Percentiles rank a stretch among this genome's conserved stretches.
phyloP scores from a whole-genome alignment of 78 protist genomes.

The Creolimax fragrantissima region DNA sequence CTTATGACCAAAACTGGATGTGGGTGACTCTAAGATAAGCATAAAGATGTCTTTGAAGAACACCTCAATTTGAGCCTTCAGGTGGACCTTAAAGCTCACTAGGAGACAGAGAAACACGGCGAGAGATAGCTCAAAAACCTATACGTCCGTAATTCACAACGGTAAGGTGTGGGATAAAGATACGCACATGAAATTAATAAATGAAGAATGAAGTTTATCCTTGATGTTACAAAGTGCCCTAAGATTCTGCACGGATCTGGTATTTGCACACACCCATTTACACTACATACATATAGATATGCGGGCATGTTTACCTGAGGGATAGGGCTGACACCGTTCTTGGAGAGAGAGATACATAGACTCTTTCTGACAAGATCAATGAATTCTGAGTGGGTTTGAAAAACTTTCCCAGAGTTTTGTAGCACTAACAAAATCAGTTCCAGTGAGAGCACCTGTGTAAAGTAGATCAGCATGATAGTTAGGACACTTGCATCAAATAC shows the following conservation, averaged over 20 bases:
- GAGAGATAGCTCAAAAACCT: constrained; percentile 52
- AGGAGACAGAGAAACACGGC: constrained; percentile 53
- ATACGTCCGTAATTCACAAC: too few species aligned
- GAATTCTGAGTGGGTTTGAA: constrained; percentile 16
- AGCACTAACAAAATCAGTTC: constrained; percentile 35
- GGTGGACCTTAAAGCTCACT: constrained; percentile 52
- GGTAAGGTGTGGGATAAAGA: not conserved
- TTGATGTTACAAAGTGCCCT: too few species aligned
- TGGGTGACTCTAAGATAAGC: constrained; percentile 64
- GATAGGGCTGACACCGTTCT: constrained; percentile 50
- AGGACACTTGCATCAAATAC: too few species aligned
- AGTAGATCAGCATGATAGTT: too few species aligned
- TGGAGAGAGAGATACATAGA: constrained; percentile 44
- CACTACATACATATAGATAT: not conserved
- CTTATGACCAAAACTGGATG: constrained; percentile 71
- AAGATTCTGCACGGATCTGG: too few species aligned
- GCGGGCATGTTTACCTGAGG: not conserved
- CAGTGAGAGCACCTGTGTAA: constrained; percentile 42
- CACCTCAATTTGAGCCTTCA: constrained; percentile 74
- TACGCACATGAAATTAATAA: too few species aligned
- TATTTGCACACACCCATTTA: too few species aligned
- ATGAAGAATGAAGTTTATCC: too few species aligned
- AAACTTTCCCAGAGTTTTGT: constrained; percentile 27
- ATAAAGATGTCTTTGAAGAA: constrained; percentile 75
- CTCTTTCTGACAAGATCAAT: constrained; percentile 33